A percentile compares a stretch with the other conserved stretches of the same genome.
phyloP scores from a whole-genome alignment of 2,329 filamentous ascomycete species.

The Westerdykella ornata region DNA sequence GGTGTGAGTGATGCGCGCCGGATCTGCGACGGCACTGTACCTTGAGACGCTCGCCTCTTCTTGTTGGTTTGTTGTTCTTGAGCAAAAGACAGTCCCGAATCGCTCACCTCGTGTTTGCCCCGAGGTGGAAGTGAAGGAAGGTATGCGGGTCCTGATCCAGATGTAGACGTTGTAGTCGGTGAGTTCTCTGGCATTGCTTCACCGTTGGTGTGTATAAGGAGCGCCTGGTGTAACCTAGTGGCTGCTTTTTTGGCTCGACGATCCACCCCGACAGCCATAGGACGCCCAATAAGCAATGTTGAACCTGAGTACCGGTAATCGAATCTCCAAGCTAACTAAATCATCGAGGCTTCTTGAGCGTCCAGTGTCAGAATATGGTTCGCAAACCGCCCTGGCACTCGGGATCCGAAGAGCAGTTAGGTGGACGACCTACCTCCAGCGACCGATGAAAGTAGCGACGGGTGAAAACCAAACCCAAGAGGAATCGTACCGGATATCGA shows the following conservation, averaged over 20 bases:
- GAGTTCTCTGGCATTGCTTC: conserved; percentile 35
- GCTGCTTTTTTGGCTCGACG: conserved; percentile 32
- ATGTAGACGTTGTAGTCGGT: conserved; percentile 3
- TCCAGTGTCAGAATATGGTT: conserved; percentile 14
- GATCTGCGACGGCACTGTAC: conserved; percentile 36
- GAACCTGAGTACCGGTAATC: conserved; percentile 4
- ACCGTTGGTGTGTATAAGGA: conserved; percentile 26
- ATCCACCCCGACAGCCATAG: conserved; percentile 37
- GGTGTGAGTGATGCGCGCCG: conserved; percentile 44
- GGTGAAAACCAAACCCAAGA: background rate
- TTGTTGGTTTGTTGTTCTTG: conserved; percentile 27
- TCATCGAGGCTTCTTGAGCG: conserved; percentile 14
- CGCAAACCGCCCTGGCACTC: conserved; percentile 11
- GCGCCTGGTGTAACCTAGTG: conserved; percentile 27
- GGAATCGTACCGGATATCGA: background rate
- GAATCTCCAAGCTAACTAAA: conserved; percentile 16
- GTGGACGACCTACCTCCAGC: conserved; percentile 23
- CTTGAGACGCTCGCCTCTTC: conserved; percentile 36
- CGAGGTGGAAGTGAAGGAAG: too few relatives aligned
- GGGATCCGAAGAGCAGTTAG: conserved; percentile 13
- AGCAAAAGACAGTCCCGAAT: conserved; percentile 5
- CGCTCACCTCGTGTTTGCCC: too few relatives aligned
- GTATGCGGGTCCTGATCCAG: too few relatives aligned
- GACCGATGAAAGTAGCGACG: conserved; percentile 5
- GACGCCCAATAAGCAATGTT: conserved; percentile 16